Evolutionary conservation across 768 basidiomycete species (phyloP), one percentile per base, ranked within the genome.

Genomic region (Kwoniella heveanensis): DNA sequence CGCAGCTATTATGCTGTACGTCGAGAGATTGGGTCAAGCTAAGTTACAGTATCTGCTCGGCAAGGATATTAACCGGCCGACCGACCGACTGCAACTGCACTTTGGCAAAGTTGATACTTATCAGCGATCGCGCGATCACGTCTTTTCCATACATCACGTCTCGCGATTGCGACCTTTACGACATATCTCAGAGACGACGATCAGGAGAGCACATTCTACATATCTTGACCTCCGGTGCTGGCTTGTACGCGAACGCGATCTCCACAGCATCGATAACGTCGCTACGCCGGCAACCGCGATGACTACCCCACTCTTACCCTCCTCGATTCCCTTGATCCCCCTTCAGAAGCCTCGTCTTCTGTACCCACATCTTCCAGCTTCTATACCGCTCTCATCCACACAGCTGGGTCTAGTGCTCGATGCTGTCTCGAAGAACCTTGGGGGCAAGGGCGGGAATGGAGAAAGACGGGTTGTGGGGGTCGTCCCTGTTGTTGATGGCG

Each of bases 261-360:
- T n/a, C n/a, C n/a, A n/a, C 8, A 44, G 39, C 39, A 44, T 44
- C 39, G 32, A n/a, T n/a, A n/a, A n/a, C n/a, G n/a, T n/a, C n/a
- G n/a, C n/a, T n/a, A n/a, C n/a, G n/a, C n/a, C n/a, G n/a, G n/a
- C n/a, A n/a, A n/a, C n/a, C n/a, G 56, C 51, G 2, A 65, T 68
- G 63, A 69, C 74, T 21, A 59, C 64, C 2, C 72, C 64, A 2
- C 74, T 74, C 61, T 71, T 70, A 52, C 85, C 84, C 62, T 72
- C 76, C 6, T 58, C 70, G 4, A 83, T 93, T 6, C 87, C 88
- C 2, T 81, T 92, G 27, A 83, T 94, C 51, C 83, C 85, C 5
- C 85, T 94, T 27, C 84, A 86, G 0, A 83, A 88, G 66, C 92
- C 92, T 0, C 81, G 86, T 49, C 81, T 93, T 61, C 85, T 93